These are phyloP conservation scores for Hypericum androsaemum DNA, from an alignment of 345 rosid genomes.

Conservation along the genomic window DNA sequence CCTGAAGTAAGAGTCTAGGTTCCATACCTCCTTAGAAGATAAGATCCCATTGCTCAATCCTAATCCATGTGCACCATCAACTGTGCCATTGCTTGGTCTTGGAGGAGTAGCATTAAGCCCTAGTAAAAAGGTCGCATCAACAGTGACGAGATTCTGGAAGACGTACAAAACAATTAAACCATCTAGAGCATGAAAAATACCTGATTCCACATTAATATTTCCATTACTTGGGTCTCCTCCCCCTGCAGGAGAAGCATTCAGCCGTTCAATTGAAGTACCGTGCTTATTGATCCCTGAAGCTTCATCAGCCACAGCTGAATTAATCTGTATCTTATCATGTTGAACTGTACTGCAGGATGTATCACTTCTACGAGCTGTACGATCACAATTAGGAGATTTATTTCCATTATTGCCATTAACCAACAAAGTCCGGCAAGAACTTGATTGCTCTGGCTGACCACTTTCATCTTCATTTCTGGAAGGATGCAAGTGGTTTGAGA, in stretches of 20 bases:
- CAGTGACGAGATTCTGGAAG: not conserved
- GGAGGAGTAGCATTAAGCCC: conserved; percentile 47
- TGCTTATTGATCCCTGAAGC: conserved; percentile 31
- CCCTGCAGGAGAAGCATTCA: conserved; percentile 25
- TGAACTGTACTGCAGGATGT: conserved; percentile 26
- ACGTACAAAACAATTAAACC: conserved; percentile 2
- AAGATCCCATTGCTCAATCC: conserved; percentile 42
- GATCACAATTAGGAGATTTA: conserved; percentile 32
- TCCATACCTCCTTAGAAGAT: conserved; percentile 50
- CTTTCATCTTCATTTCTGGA: conserved; percentile 44
- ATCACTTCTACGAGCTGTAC: conserved; percentile 25
- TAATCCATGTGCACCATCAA: conserved; percentile 41
- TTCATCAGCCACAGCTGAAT: conserved; percentile 42
- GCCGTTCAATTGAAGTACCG: conserved; percentile 28
- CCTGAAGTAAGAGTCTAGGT: not conserved
- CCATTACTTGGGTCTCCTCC: conserved; percentile 45
- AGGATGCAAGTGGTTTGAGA: conserved; percentile 42
- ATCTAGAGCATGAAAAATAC: conserved; percentile 21
- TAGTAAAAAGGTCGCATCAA: conserved; percentile 20
- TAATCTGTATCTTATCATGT: conserved; percentile 36
- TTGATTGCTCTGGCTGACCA: conserved; percentile 43
- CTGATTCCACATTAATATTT: conserved; percentile 41
- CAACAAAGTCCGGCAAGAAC: conserved; percentile 42
- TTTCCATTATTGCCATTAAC: conserved; percentile 42
- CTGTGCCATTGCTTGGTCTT: conserved; percentile 37